phyloP scores from a whole-genome alignment of 108 stramenopile species.

The Pseudonitzschia multistriata region DNA sequence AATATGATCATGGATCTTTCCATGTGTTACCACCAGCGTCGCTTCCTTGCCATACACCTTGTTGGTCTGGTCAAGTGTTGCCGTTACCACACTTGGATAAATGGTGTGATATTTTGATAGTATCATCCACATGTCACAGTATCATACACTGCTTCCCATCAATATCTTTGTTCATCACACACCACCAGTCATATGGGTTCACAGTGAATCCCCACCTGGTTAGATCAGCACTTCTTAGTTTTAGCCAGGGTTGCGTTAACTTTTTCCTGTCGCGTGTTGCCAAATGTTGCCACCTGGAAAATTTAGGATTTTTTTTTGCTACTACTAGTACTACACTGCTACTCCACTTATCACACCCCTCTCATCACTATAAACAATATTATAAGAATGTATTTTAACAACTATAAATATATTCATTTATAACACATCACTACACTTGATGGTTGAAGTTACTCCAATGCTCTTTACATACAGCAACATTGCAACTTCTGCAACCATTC shows the following conservation, averaged over 20 bases:
- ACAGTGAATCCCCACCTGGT: conserved; percentile 20
- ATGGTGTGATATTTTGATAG: conserved; percentile 25
- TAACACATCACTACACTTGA: no score
- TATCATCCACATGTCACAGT: conserved; percentile 46
- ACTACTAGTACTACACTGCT: no score
- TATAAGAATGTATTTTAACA: no score
- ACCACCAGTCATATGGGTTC: conserved; percentile 46
- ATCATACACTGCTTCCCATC: conserved; percentile 41
- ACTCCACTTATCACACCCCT: no score
- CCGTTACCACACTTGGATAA: conserved; percentile 13
- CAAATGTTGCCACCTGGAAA: no score
- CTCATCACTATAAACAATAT: no score
- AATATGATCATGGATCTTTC: conserved; percentile 34
- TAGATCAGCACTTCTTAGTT: conserved; percentile 22
- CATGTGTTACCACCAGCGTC: conserved; percentile 11
- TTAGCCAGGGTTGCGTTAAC: conserved; percentile 25
- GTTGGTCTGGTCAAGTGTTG: conserved; percentile 15
- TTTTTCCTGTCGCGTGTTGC: no score
- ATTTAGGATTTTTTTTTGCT: no score
- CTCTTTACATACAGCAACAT: no score
- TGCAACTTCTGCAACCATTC: no score
- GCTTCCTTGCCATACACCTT: conserved; percentile 9
- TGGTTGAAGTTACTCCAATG: no score
- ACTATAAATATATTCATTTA: no score
- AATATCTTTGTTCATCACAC: conserved; percentile 29